Base-by-base conservation (phyloP, 1,284 basidiomycete genomes). In the Ceratorhiza oryzae-sativae region DNA sequence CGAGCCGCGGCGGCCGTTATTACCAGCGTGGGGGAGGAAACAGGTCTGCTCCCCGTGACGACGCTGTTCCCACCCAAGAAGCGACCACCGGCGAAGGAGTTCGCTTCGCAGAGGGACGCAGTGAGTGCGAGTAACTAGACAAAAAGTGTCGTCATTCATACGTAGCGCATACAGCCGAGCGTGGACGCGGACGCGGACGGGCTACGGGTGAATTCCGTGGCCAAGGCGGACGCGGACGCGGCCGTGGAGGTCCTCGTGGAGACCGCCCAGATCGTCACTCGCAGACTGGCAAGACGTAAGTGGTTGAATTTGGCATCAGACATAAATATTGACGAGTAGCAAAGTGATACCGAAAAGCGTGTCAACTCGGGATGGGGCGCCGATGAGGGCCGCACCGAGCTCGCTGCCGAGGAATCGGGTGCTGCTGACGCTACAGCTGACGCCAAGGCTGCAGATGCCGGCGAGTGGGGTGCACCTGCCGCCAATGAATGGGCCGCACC, bases 361-460 rank as follows among this genome's bases (percentile, higher is more conserved):
- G 82, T 95, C 77, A 90, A 92, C 80, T 92, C 94, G 80, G 91
- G 90, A 75, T 97, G 94, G 94, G 94, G 94, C 75, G 92, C 91
- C 73, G 92, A 94, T 77, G 93, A 95, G 78, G 92, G 90, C 77
- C 85, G 84, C 76, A 80, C 89, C 46, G 93, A 94, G 81, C 84
- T 90, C 78, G 90, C 90, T 81, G 85, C 84, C 55, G 95, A 97
- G 81, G 83, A 90, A 77, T 87, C 85, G 73, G 92, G 88, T 75
- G 82, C 79, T 72, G 81, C 76, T 70, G 87, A 89, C 77, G 79
- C 78, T 25, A 70, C 61, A 20, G 62, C 49, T 15, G 72, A 76
- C n/a, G 72, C 72, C 10, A 73, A 68, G 9, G 63, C 75, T n/a
- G 45, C 76, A 48, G 77, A 82, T 74, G 81, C 80, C 77, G 82